Base-by-base conservation (phyloP, 2,329 filamentous ascomycete genomes). In the Fusarium siculi region DNA sequence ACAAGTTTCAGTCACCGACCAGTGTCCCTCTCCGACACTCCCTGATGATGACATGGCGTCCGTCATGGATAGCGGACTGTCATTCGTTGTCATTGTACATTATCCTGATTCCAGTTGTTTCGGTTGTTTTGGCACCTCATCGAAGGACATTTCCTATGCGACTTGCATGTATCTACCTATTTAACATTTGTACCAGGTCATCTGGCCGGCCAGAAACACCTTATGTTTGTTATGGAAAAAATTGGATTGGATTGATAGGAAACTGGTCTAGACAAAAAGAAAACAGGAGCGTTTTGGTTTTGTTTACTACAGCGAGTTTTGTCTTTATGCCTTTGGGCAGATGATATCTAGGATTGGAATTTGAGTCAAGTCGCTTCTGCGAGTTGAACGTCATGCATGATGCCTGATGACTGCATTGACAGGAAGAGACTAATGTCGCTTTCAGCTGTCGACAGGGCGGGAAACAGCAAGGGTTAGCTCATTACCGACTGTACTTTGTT, bases 1-100 rank as follows among this genome's bases (percentile, higher is more conserved):
- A 30, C 55, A 28, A 54, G 46, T 64, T 49, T 57, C 50, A 65
- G 70, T 59, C 61, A 21, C 47, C 36, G 46, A 74, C 44, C 55
- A 59, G 55, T 52, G 56, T 53, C 42, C 52, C 46, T 40, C 43
- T 47, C 53, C 52, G 28, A 54, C 36, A 60, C 65, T 70, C 63
- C 57, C 53, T 70, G 61, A 78, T 78, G 76, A 78, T 75, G 76
- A 75, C 76, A 78, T 78, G 72, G 73, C 67, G 74, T 50, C 66
- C 64, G 61, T 68, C 50, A 64, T 70, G 64, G 67, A 69, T 47
- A 67, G 62, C 53, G 59, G 55, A 66, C 61, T 46, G 54, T 63
- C 44, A 61, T 66, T 39, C 18, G 32, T 36, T 52, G 61, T 61
- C 21, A 39, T 21, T 62, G 61, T 52, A 63, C 61, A 61, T 25